Evolutionary conservation across 768 basidiomycete species (phyloP).

Genomic region (Mrakia hoshinonis): DNA sequence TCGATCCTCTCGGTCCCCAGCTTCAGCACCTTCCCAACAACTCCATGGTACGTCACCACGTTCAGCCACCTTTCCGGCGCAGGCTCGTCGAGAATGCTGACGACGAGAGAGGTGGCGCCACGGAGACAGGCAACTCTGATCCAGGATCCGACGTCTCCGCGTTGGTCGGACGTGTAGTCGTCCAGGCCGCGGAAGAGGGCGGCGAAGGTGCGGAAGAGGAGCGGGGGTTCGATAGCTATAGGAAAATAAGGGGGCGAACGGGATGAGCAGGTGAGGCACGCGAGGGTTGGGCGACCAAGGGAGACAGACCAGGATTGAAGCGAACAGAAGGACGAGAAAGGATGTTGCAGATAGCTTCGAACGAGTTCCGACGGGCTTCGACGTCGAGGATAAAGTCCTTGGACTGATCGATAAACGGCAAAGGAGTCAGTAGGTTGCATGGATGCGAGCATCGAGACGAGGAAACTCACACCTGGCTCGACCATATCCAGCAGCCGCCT

Average conservation of each 20-base stretch:
- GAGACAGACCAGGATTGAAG: slow-evolving; percentile 25
- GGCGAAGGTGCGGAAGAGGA: slow-evolving; percentile 39
- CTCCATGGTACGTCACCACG: slow-evolving; percentile 50
- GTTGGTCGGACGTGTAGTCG: slow-evolving; percentile 87
- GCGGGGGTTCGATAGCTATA: background rate
- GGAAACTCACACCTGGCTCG: slow-evolving; percentile 48
- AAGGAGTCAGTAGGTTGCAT: background rate
- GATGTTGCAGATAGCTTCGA: slow-evolving; percentile 31
- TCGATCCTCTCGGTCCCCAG: slow-evolving; percentile 86
- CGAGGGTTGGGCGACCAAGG: no score
- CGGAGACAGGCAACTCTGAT: slow-evolving; percentile 68
- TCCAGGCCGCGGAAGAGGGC: slow-evolving; percentile 58
- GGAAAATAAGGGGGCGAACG: background rate
- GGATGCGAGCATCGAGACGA: background rate
- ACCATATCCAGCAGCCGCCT: slow-evolving; percentile 56
- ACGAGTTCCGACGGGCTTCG: slow-evolving; percentile 55
- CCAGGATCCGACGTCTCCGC: slow-evolving; percentile 97
- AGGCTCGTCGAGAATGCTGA: slow-evolving; percentile 47
- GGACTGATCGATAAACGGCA: slow-evolving; percentile 34
- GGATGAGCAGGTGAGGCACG: background rate
- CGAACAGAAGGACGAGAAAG: slow-evolving; percentile 14
- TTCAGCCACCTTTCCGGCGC: slow-evolving; percentile 57
- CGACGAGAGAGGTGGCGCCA: slow-evolving; percentile 53
- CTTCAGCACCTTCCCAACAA: slow-evolving; percentile 65
- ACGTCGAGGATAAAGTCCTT: slow-evolving; percentile 44